These are phyloP conservation scores for Laburnicola sp. DNA, from an alignment of 2,329 filamentous ascomycete species.

Conservation along the genomic window DNA sequence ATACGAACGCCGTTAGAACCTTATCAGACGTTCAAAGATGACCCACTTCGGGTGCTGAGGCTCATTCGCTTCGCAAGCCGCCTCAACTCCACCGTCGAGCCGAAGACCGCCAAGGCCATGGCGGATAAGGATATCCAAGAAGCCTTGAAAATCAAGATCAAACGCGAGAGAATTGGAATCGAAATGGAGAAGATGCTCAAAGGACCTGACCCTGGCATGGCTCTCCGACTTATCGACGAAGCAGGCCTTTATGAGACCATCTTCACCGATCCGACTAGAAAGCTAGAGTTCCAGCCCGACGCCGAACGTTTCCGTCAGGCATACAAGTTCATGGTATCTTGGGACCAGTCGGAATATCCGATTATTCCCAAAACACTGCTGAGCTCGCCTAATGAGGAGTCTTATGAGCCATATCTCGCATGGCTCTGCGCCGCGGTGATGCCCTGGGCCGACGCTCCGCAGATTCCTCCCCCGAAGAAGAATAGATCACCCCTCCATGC, in stretches of 20 bases:
- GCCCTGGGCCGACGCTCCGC: conserved; percentile 67
- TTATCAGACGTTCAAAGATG: conserved; percentile 90
- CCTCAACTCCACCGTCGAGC: conserved; percentile 76
- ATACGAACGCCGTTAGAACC: conserved; percentile 87
- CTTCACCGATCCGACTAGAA: conserved; percentile 68
- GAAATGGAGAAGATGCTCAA: conserved; percentile 92
- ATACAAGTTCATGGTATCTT: conserved; percentile 61
- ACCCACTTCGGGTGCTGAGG: conserved; percentile 83
- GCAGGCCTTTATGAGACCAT: conserved; percentile 66
- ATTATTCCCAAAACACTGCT: conserved; percentile 55
- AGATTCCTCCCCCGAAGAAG: conserved; percentile 54
- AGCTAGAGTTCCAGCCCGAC: conserved; percentile 59
- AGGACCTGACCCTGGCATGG: conserved; percentile 62
- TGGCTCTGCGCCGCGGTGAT: conserved; percentile 77
- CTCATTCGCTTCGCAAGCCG: conserved; percentile 89
- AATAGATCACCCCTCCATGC: conserved; percentile 44
- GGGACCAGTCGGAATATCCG: conserved; percentile 43
- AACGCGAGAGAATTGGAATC: conserved; percentile 81
- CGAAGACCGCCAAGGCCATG: conserved; percentile 72
- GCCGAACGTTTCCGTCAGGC: conserved; percentile 63
- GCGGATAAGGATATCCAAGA: conserved; percentile 73
- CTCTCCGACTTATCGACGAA: conserved; percentile 67
- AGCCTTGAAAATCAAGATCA: conserved; percentile 85
- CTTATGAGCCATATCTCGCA: conserved; percentile 68
- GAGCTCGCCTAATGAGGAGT: conserved; percentile 64